phyloP scores from a whole-genome alignment of 805 yeast genomes.

The Kazachstania taianensis region DNA sequence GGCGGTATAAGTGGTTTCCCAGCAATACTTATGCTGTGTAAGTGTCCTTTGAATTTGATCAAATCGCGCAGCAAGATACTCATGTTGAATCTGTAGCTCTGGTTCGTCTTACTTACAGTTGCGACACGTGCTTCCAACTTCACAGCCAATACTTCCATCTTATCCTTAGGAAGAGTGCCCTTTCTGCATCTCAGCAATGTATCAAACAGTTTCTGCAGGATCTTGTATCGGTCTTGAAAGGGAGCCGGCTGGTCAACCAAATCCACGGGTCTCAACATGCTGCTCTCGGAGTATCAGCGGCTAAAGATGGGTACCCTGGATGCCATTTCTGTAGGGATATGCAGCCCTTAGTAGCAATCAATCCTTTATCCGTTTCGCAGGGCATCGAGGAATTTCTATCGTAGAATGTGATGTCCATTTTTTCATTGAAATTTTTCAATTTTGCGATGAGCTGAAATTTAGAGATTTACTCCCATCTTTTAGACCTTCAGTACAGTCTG shows the following conservation, averaged over 20 bases:
- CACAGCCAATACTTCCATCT: conserved; percentile 15
- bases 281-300: no score
- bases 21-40: conserved; percentile 15
- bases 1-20: conserved; percentile 12
- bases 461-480: no score
- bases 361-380: no score
- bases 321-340: no score
- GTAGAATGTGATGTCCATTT: no score
- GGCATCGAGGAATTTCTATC: no score
- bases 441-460: no score
- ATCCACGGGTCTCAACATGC: conserved; percentile 21
- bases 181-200: conserved; percentile 15
- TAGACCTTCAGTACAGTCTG: no score
- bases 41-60: conserved; percentile 21
- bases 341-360: no score
- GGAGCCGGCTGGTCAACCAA: conserved; percentile 23
- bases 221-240: conserved; percentile 25
- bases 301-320: no score
- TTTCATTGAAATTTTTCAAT: no score
- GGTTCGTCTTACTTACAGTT: conserved; percentile 18
- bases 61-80: conserved; percentile 26
- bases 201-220: conserved; percentile 21
- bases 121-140: conserved; percentile 23
- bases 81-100: conserved; percentile 26
- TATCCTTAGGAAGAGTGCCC: conserved; percentile 1